Conservation (phyloP, 345 rosid genomes). For the rapeseed (Brassica napus) region DNA sequence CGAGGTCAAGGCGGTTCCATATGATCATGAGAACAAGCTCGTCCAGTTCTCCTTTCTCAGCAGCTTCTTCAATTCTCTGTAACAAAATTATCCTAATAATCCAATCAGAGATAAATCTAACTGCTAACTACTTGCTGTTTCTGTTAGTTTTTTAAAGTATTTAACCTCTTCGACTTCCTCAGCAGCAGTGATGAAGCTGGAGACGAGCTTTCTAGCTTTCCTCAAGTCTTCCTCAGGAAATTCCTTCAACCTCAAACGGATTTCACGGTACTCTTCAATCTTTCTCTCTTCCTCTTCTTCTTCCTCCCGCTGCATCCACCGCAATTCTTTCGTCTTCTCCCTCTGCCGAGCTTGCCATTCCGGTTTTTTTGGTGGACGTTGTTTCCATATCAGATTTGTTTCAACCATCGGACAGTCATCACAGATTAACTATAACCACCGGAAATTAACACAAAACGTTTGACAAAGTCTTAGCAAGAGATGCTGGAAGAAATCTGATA, state of each 20-base stretch:
- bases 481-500: no score
- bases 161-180: constrained; percentile 93
- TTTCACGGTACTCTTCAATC: constrained; percentile 80
- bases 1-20: constrained; percentile 48
- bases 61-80: constrained; percentile 45
- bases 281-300: constrained; percentile 88
- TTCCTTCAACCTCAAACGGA: constrained; percentile 66
- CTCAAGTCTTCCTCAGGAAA: constrained; percentile 78
- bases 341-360: constrained; percentile 89
- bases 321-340: constrained; percentile 68
- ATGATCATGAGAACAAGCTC: constrained; percentile 47
- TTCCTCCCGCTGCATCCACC: constrained; percentile 59
- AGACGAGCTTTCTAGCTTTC: constrained; percentile 71
- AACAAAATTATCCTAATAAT: not conserved
- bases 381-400: no score
- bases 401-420: no score
- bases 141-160: no score
- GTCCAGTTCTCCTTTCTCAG: constrained; percentile 45
- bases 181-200: constrained; percentile 75
- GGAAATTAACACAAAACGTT: no score
- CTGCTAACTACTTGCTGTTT: not conserved
- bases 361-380: constrained; percentile 15
- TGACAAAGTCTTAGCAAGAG: no score
- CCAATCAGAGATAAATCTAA: not conserved
- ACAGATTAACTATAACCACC: no score